Evolutionary conservation across 257 asterid species (phyloP).

Genomic region (Solanum virginianum): DNA sequence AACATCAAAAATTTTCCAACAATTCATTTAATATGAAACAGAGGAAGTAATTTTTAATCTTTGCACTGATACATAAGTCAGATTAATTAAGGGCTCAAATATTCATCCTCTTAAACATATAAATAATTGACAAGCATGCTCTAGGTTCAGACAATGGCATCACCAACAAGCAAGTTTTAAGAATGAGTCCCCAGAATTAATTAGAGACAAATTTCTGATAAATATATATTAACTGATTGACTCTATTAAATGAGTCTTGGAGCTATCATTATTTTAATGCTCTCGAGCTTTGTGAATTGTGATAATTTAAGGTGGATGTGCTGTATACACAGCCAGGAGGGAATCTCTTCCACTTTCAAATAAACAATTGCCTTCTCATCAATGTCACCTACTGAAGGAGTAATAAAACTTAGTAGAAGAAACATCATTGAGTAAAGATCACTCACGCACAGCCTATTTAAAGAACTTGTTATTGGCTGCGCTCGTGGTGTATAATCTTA

Average conservation of each 20-base stretch:
- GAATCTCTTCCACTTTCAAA: background rate
- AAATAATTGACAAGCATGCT: background rate
- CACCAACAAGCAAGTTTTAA: background rate
- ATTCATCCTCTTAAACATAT: background rate
- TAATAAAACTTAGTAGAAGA: background rate
- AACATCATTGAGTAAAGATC: background rate
- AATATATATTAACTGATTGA: background rate
- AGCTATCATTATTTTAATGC: background rate
- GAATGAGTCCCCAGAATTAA: background rate
- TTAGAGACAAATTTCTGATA: background rate
- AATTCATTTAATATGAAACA: no score
- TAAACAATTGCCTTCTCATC: background rate
- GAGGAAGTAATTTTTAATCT: no score
- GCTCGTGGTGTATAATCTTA: background rate
- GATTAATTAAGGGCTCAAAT: no score
- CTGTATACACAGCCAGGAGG: background rate
- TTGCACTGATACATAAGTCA: no score
- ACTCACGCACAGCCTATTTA: background rate
- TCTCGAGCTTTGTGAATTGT: background rate
- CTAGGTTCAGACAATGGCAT: background rate
- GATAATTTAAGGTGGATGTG: background rate
- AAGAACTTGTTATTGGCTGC: background rate
- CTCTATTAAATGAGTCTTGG: background rate
- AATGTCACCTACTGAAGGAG: background rate
- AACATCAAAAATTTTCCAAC: no score